Evolutionary conservation across 257 asterid species (phyloP).

Genomic region (Haberlea rhodopensis): DNA sequence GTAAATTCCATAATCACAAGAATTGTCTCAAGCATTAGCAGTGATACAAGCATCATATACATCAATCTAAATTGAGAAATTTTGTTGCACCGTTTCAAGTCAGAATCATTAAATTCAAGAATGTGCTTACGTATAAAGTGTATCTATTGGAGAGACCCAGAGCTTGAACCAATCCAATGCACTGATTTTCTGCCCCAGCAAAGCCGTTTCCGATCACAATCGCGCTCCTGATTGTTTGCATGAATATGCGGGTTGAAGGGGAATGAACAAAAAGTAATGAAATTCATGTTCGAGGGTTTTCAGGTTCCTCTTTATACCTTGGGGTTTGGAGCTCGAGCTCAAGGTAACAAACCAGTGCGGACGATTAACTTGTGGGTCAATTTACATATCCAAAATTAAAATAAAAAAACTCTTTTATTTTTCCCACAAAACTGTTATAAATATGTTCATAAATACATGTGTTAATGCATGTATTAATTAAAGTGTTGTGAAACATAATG

Average conservation of each 20-base stretch:
- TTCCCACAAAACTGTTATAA: no score
- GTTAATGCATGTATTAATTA: no score
- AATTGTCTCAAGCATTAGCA: no score
- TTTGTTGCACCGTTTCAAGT: background rate
- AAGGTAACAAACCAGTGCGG: no score
- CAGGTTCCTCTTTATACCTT: background rate
- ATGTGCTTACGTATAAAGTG: conserved; percentile 49
- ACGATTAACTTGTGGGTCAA: no score
- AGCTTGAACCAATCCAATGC: conserved; percentile 78
- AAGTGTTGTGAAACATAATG: no score
- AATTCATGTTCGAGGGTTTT: background rate
- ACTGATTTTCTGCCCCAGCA: conserved; percentile 83
- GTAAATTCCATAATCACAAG: no score
- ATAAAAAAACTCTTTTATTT: no score
- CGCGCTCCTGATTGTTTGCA: conserved; percentile 64
- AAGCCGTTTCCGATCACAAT: conserved; percentile 73
- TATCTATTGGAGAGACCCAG: conserved; percentile 51
- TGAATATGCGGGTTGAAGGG: conserved; percentile 11
- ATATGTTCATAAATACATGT: no score
- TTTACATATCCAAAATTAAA: no score
- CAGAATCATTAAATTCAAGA: background rate
- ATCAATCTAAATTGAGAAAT: conserved; percentile 10
- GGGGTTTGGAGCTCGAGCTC: no score
- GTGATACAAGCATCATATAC: background rate
- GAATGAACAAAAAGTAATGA: background rate